Base-by-base conservation (phyloP, 75 land plant species). In the Picea glauca region DNA sequence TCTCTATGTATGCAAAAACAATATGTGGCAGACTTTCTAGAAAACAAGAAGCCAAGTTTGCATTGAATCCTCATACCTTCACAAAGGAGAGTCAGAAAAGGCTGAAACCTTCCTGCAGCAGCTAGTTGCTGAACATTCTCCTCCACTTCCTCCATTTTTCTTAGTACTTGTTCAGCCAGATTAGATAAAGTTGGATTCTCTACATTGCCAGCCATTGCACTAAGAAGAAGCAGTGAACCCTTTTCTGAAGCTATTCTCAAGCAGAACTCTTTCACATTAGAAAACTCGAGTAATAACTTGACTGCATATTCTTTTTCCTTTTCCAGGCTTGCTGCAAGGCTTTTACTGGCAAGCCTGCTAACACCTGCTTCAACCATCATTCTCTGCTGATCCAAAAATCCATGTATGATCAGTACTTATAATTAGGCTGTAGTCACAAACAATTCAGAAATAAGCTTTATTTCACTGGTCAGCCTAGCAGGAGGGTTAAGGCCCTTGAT, bases 21-120 rank as follows among this genome's bases (percentile, higher is more conserved):
- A 70, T 40, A 20, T 46, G 40, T 20, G 26, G 43, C 46, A 70
- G 50, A 43, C 21, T 18, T 70, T 35, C n/a, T 70, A 70, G 54
- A 70, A 43, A 70, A 40, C 74, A 43, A 40, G 74, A 43, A 70
- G 54, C 74, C 54, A 43, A 70, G 56, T n/a, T 32, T 20, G 26
- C 4, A 70, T 38, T 70, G 74, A 38, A 70, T 35, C 56, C 38
- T 31, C 54, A 32, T 89, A 89, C 91, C 91, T 86, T 84, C 83
- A 80, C 86, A 88, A 20, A 91, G 84, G 31, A 86, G 90, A 59
- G 23, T 65, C 59, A 90, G 82, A 13, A 90, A 80, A 1, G 92
- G 90, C 60, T 84, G 82, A 76, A 88, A 78, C 77, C 90, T 82
- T 61, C 92, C 92, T 17, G 88, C 88, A 67, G 77, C 82, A 40